Evolutionary conservation across 2,329 filamentous ascomycete genomes (phyloP).

Genomic region (Botryotinia globosa): DNA sequence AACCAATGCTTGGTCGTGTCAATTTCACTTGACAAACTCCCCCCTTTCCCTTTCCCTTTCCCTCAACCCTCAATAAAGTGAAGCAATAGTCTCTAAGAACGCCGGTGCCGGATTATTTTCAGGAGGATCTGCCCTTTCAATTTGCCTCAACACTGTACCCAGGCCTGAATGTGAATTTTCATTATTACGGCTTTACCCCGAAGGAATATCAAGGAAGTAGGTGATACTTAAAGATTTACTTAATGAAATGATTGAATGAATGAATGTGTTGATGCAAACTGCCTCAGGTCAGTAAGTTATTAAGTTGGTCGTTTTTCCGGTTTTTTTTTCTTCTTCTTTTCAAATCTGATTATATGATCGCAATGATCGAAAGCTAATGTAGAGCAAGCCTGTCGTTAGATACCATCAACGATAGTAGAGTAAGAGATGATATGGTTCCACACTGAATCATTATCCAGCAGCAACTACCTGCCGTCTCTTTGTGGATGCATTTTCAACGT

Average conservation of each 20-base stretch:
- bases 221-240: conserved; percentile 26
- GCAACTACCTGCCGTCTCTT: conserved; percentile 39
- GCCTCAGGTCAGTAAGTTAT: conserved; percentile 8
- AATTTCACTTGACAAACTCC: conserved; percentile 2
- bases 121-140: conserved; percentile 5
- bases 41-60: not conserved
- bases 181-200: conserved; percentile 22
- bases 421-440: conserved; percentile 27
- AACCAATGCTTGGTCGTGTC: conserved; percentile 9
- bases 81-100: conserved; percentile 26
- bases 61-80: conserved; percentile 17
- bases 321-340: not conserved
- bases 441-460: conserved; percentile 35
- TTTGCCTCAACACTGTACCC: conserved; percentile 10
- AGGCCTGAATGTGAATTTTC: conserved; percentile 24
- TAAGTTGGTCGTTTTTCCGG: conserved; percentile 6
- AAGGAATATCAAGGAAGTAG: conserved; percentile 20
- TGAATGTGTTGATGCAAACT: conserved; percentile 8
- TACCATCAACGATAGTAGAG: conserved; percentile 32
- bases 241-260: conserved; percentile 19
- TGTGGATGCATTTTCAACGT: conserved; percentile 29
- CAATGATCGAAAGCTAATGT: conserved; percentile 13
- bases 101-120: conserved; percentile 22
- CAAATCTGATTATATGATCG: not conserved
- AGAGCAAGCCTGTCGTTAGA: conserved; percentile 35